Evolutionary conservation across 2,329 filamentous ascomycete genomes (phyloP).

Genomic region (Coniella vitis): DNA sequence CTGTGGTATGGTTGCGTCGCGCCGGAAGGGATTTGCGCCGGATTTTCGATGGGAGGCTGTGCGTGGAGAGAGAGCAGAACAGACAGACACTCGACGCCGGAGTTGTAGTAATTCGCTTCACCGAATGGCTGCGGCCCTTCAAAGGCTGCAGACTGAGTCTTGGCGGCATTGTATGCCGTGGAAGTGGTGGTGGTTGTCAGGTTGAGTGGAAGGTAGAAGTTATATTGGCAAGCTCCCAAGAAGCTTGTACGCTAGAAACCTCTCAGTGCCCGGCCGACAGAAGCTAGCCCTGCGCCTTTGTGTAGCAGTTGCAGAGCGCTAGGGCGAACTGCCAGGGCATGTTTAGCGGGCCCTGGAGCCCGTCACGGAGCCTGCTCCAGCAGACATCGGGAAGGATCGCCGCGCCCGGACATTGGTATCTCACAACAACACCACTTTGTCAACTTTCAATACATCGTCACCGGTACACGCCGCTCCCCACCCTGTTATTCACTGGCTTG

Average conservation of each 20-base stretch:
- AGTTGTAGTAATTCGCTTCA: constrained; percentile 1
- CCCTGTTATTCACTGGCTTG: no score
- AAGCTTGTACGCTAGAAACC: constrained; percentile 3
- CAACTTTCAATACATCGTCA: background rate
- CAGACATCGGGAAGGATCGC: no score
- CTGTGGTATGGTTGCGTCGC: constrained; percentile 22
- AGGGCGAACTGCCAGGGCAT: no score
- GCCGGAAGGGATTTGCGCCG: constrained; percentile 14
- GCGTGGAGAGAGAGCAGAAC: constrained; percentile 25
- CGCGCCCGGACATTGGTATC: background rate
- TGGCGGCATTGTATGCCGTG: constrained; percentile 24
- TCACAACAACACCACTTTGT: background rate
- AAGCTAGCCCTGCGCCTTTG: background rate
- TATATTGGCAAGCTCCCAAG: constrained; percentile 3
- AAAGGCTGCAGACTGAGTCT: constrained; percentile 23
- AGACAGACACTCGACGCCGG: constrained; percentile 22
- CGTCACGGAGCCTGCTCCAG: no score
- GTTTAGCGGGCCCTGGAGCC: no score
- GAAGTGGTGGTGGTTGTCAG: background rate
- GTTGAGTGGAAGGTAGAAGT: background rate
- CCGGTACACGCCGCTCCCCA: background rate
- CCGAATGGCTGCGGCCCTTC: constrained; percentile 16
- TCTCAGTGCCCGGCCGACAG: background rate
- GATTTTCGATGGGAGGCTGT: constrained; percentile 3
- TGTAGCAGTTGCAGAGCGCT: no score